Evolutionary conservation across 2,329 filamentous ascomycete species (phyloP), one percentile per base, ranked within the genome.

Genomic region (Epichloe scottii): DNA sequence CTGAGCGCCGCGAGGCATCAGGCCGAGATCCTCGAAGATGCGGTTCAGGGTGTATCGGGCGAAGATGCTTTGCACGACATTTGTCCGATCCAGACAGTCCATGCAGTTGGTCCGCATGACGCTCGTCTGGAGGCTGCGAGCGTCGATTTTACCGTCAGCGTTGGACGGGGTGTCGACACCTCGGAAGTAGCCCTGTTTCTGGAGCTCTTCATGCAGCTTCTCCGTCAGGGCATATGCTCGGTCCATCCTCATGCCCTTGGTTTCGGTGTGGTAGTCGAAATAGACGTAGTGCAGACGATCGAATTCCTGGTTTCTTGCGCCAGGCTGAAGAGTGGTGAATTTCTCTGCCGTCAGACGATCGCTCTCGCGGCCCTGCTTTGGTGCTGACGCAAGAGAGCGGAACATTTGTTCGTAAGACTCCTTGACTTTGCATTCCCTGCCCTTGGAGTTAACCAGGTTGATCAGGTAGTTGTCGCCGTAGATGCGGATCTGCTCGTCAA

Each of bases 81-180:
- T 98, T 49, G 93, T 98, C 49, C 93, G 86, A 68, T 98, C 93
- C 14, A 98, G 79, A 58, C 94, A 98, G 69, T 98, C 93, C 93
- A 98, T 98, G 71, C 93, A 98, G 67, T 98, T 98, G 39, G 93
- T 96, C 50, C 93, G 84, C 56, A 98, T 90, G 15, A 97, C 90
- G 54, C 87, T 89, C 1, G 82, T 88, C 73, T 98, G 93, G 56
- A 81, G 77, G 55, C 80, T 84, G 56, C 89, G 83, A 35, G 89
- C 80, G 60, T 97, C 91, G 12, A 96, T 76, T 17, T 79, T 81
- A 33, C 85, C 86, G 53, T 82, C 76, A 47, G 74, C 66, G 58
- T 81, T 79, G 42, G 81, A 86, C 2, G 89, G 87, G 72, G 85
- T 86, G 65, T 96, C 89, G 30, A 91, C 81, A 38, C 88, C 91